A percentile compares a stretch with the other conserved stretches of the same genome.
Evolutionary conservation across 306 rosid genomes (phyloP).

Genomic region (Mimosa bimucronata): DNA sequence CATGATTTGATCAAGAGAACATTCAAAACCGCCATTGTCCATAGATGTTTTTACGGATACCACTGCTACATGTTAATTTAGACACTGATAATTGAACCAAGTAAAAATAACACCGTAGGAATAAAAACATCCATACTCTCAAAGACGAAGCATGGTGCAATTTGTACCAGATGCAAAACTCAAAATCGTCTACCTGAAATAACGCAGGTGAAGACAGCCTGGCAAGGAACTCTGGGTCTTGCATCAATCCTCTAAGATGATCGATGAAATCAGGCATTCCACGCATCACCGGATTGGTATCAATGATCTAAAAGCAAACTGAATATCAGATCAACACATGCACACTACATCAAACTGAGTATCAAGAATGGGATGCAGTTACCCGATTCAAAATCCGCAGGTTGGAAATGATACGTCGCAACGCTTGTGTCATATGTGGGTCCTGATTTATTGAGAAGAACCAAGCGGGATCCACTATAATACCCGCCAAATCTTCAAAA

Average conservation of each 20-base stretch:
- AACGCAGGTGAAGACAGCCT: too few relatives aligned
- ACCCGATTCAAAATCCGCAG: slow-evolving; percentile 79
- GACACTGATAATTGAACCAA: too few relatives aligned
- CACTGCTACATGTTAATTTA: too few relatives aligned
- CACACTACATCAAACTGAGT: slow-evolving; percentile 14
- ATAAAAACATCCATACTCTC: not conserved
- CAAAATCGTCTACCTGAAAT: slow-evolving; percentile 64
- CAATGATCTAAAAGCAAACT: slow-evolving; percentile 58
- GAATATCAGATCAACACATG: slow-evolving; percentile 24
- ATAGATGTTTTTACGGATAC: too few relatives aligned
- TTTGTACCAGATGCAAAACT: slow-evolving; percentile 2
- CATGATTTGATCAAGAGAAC: too few relatives aligned
- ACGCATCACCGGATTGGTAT: slow-evolving; percentile 60
- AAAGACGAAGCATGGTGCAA: not conserved
- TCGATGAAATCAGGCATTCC: slow-evolving; percentile 72
- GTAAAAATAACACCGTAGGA: not conserved
- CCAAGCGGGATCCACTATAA: slow-evolving; percentile 67
- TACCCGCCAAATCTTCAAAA: slow-evolving; percentile 61
- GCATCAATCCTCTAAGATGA: slow-evolving; percentile 72
- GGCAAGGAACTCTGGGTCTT: too few relatives aligned
- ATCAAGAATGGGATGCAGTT: slow-evolving; percentile 7
- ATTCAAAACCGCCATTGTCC: too few relatives aligned
- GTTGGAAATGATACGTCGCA: slow-evolving; percentile 78
- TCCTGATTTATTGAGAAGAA: slow-evolving; percentile 64
- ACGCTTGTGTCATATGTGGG: slow-evolving; percentile 72